These are phyloP conservation scores for Diplocarpon rosae DNA, from an alignment of 2,329 filamentous ascomycete species.

Conservation along the genomic window DNA sequence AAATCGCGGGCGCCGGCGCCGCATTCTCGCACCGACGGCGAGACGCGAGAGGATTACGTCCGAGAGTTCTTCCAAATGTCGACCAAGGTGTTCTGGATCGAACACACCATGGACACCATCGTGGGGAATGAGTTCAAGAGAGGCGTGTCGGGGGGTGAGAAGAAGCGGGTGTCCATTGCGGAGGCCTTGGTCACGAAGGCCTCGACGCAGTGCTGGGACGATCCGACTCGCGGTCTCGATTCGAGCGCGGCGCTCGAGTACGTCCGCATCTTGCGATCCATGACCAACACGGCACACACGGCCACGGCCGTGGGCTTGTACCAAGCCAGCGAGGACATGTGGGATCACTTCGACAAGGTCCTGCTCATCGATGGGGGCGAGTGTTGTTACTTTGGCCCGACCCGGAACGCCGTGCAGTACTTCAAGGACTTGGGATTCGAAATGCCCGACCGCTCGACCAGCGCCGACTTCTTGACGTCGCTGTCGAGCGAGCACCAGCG, in stretches of 20 bases:
- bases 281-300: conserved; percentile 52
- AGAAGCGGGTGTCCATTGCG: conserved; percentile 50
- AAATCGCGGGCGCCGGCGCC: too few species aligned
- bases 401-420: conserved; percentile 46
- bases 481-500: conserved; percentile 48
- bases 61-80: too few species aligned
- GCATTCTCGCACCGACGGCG: too few species aligned
- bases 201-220: conserved; percentile 54
- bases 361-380: conserved; percentile 56
- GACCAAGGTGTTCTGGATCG: too few species aligned
- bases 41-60: too few species aligned
- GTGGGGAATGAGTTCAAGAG: conserved; percentile 49
- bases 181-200: conserved; percentile 30
- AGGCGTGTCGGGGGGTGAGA: conserved; percentile 50
- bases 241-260: conserved; percentile 58
- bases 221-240: conserved; percentile 54
- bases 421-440: conserved; percentile 55
- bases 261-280: conserved; percentile 46
- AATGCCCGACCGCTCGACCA: conserved; percentile 49
- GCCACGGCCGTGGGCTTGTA: conserved; percentile 55
- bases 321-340: conserved; percentile 60
- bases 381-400: conserved; percentile 53
- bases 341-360: conserved; percentile 60
- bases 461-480: conserved; percentile 55
- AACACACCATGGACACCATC: conserved; percentile 43